phyloP scores from a whole-genome alignment of 805 yeast species.

The Candida ipomoeae region DNA sequence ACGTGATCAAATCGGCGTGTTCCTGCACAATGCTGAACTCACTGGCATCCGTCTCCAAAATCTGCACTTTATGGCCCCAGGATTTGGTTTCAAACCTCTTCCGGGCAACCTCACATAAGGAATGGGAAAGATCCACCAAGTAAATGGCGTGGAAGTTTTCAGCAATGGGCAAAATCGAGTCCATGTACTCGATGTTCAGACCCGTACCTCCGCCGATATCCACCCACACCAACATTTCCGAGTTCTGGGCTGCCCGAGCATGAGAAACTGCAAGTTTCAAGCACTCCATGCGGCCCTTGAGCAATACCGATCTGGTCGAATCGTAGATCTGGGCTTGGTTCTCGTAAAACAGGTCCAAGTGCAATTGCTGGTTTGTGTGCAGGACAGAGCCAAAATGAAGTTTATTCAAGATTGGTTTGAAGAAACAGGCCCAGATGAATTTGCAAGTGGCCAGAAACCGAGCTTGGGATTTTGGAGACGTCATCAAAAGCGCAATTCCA shows the following conservation, averaged over 20 bases:
- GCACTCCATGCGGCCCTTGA: slow-evolving; percentile 69
- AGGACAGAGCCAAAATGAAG: not conserved
- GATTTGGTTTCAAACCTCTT: slow-evolving; percentile 44
- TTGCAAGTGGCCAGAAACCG: slow-evolving; percentile 25
- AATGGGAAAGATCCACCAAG: slow-evolving; percentile 72
- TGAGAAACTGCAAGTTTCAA: slow-evolving; percentile 58
- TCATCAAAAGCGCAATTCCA: not conserved
- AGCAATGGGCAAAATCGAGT: slow-evolving; percentile 45
- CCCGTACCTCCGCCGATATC: slow-evolving; percentile 91
- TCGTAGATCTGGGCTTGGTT: slow-evolving; percentile 78
- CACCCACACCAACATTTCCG: slow-evolving; percentile 53
- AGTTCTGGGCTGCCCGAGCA: slow-evolving; percentile 31
- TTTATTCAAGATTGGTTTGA: slow-evolving; percentile 49
- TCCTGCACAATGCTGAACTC: slow-evolving; percentile 49
- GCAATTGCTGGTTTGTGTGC: slow-evolving; percentile 43
- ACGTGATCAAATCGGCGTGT: slow-evolving; percentile 68
- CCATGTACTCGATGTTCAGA: slow-evolving; percentile 73
- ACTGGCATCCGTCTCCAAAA: slow-evolving; percentile 72
- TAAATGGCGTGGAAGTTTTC: slow-evolving; percentile 59
- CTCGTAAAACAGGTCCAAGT: slow-evolving; percentile 66
- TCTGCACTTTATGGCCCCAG: slow-evolving; percentile 54
- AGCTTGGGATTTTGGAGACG: not conserved
- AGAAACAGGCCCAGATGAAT: slow-evolving; percentile 49
- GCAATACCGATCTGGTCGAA: slow-evolving; percentile 57
- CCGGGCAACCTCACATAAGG: slow-evolving; percentile 68